Percentiles rank a stretch among this genome's conserved stretches.
Evolutionary conservation across 345 rosid species (phyloP).

Genomic region (Hibiscus tridactylites): DNA sequence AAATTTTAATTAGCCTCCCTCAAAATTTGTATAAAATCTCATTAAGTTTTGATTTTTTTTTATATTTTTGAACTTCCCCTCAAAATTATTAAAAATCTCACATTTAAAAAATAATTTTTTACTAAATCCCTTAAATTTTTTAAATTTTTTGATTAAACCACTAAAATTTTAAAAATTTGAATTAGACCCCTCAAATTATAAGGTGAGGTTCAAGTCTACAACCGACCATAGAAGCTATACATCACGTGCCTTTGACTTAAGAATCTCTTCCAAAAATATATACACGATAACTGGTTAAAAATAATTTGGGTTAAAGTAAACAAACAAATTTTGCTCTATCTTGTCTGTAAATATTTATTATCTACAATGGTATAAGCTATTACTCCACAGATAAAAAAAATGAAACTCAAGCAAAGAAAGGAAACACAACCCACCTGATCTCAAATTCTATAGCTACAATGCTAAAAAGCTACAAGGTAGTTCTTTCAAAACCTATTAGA

Average conservation of each 20-base stretch:
- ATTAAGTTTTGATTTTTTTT: too few species aligned
- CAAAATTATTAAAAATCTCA: too few species aligned
- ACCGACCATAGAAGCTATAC: neutral
- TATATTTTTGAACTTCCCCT: too few species aligned
- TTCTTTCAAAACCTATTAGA: neutral
- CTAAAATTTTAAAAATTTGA: too few species aligned
- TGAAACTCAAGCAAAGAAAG: neutral
- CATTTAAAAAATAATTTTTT: too few species aligned
- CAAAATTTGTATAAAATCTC: too few species aligned
- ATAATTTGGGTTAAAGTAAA: neutral
- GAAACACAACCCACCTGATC: slow-evolving; percentile 45
- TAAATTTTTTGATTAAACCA: too few species aligned
- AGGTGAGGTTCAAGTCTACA: neutral
- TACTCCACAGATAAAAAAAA: neutral
- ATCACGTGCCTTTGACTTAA: neutral
- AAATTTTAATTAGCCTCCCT: too few species aligned
- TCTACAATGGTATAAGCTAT: neutral
- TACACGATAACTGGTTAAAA: neutral
- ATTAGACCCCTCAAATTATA: too few species aligned
- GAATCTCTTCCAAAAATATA: neutral
- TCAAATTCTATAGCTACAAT: slow-evolving; percentile 7
- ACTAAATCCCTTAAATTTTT: too few species aligned
- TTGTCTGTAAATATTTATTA: too few species aligned
- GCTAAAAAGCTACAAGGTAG: neutral
- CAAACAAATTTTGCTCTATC: neutral